Evolutionary conservation across 768 basidiomycete species (phyloP), one percentile per base, ranked within the genome.

Genomic region (Myochromella boudieri): DNA sequence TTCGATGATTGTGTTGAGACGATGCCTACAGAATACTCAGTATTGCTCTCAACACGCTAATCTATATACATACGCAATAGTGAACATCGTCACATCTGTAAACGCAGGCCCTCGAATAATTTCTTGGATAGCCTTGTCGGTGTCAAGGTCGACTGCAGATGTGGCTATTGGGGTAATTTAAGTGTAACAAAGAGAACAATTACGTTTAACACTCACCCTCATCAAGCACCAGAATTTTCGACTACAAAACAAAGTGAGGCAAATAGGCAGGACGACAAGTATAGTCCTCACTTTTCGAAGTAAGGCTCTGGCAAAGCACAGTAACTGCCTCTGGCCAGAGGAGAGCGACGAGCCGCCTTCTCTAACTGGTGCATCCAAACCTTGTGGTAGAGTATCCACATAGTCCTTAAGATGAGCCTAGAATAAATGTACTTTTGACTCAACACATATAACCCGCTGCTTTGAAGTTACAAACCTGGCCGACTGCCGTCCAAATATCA

Each of bases 181-280:
- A 43, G 3, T 44, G 52, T 33, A 46, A 56, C 29, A 22, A 17
- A 24, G 21, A 15, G 5, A 4, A 24, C 4, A 14, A 7, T 21
- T 2, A 27, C 32, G n/a, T 14, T 27, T 24, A 3, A 32, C n/a
- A 9, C 56, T 53, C 57, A 81, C 87, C 90, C 80, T 97, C 95
- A 60, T 97, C 95, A n/a, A 97, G 72, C 1, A 97, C 90, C 5
- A 97, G 72, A 28, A 97, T 85, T 65, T 85, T 94, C 14, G 89
- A 82, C 81, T 87, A 38, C 1, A 18, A 54, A 40, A 37, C 38
- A 42, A 49, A 46, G 31, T 26, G 24, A 0, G 10, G 33, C 14
- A 54, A 15, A 38, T 48, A 42, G 26, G 26, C 33, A 37, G 34
- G 11, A 8, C n/a, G 18, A 12, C 17, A 34, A n/a, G 15, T 22